These are phyloP conservation scores for Sugiyamaella valdiviana DNA, from an alignment of 805 yeast species.

Conservation along the genomic window DNA sequence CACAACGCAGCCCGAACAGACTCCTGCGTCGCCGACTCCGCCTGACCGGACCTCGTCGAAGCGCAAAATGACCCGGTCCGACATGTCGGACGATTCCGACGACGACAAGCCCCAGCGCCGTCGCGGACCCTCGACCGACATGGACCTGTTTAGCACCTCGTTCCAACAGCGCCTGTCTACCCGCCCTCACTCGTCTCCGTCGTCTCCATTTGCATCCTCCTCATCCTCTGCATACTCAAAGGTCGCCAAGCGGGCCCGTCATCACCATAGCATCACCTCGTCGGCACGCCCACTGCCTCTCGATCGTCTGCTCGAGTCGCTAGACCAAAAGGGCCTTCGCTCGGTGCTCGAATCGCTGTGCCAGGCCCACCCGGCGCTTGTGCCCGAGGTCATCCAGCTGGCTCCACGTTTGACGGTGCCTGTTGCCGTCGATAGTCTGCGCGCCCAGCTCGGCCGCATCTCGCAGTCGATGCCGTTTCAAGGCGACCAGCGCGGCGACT, in stretches of 20 bases:
- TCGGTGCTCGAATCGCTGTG: slow-evolving; percentile 48
- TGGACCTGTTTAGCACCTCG: slow-evolving; percentile 6
- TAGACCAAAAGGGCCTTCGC: slow-evolving; percentile 53
- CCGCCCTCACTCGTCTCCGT: neutral
- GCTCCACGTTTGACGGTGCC: slow-evolving; percentile 56
- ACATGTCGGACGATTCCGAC: slow-evolving; percentile 1
- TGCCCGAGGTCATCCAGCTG: slow-evolving; percentile 41
- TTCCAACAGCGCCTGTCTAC: slow-evolving; percentile 2
- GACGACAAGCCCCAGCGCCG: slow-evolving; percentile 23
- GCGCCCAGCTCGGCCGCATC: slow-evolving; percentile 40
- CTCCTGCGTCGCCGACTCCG: neutral
- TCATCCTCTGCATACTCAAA: slow-evolving; percentile 2
- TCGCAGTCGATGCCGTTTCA: slow-evolving; percentile 59
- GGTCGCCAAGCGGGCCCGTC: slow-evolving; percentile 7
- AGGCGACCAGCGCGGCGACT: slow-evolving; percentile 67
- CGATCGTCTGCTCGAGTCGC: slow-evolving; percentile 57
- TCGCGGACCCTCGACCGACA: slow-evolving; percentile 1
- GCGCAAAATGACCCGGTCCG: neutral
- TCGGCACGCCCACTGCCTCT: slow-evolving; percentile 53
- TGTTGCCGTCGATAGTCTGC: slow-evolving; percentile 46
- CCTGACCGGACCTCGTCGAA: neutral
- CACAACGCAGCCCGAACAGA: neutral
- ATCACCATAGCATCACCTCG: slow-evolving; percentile 23
- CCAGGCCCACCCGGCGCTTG: slow-evolving; percentile 55
- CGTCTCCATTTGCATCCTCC: neutral